Percentiles rank a stretch among this genome's conserved stretches.
phyloP scores from a whole-genome alignment of 129 eudicot species.

The Logfia minima region DNA sequence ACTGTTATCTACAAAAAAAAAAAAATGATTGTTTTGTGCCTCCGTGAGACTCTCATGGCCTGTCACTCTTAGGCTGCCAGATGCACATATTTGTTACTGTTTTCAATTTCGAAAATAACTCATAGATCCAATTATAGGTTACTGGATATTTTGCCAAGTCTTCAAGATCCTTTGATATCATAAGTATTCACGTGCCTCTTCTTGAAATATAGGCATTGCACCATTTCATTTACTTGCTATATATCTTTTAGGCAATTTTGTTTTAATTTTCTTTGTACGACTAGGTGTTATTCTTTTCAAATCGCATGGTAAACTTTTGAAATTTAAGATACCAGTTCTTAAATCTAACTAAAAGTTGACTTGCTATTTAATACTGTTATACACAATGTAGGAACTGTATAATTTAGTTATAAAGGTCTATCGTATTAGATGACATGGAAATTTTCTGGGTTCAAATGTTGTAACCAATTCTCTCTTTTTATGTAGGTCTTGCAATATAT shows the following conservation, averaged over 20 bases:
- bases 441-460: background rate
- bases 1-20: too few relatives aligned
- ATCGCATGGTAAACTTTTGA: background rate
- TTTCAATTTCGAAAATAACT: background rate
- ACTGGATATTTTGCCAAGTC: background rate
- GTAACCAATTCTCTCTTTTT: background rate
- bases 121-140: background rate
- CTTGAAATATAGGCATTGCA: background rate
- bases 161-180: background rate
- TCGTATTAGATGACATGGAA: background rate
- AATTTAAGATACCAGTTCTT: background rate
- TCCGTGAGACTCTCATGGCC: background rate
- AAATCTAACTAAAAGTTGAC: background rate
- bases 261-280: background rate
- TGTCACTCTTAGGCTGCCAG: background rate
- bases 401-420: background rate
- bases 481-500: constrained; percentile 88
- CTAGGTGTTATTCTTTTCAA: background rate
- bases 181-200: background rate
- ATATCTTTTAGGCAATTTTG: background rate
- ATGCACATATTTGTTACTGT: background rate
- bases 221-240: background rate
- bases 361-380: background rate
- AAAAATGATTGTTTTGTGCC: background rate
- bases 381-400: background rate